Conservation (phyloP, 2,329 filamentous ascomycete species). For the Dothideomycetidae sp. region DNA sequence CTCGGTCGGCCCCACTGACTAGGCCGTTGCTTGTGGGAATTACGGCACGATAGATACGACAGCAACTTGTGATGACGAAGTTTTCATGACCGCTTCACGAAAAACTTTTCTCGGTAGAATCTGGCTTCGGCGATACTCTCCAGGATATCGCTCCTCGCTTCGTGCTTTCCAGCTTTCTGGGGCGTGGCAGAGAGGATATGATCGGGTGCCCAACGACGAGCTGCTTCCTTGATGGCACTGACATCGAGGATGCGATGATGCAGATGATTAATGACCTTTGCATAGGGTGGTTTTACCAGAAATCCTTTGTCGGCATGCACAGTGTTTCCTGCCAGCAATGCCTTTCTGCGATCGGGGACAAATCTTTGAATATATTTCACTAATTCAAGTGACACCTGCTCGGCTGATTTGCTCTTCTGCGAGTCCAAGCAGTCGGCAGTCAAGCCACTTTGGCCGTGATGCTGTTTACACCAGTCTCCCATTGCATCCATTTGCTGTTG, state of each 20-base stretch:
- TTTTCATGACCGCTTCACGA: conserved; percentile 27
- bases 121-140: conserved; percentile 88
- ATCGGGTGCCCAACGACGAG: conserved; percentile 60
- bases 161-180: conserved; percentile 60
- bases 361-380: conserved; percentile 63
- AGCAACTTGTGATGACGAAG: too few relatives aligned
- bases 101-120: conserved; percentile 64
- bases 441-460: conserved; percentile 69
- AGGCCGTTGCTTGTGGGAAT: too few relatives aligned
- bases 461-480: conserved; percentile 76
- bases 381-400: conserved; percentile 56
- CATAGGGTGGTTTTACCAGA: conserved; percentile 60
- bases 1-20: neutral
- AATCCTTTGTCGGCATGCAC: conserved; percentile 85
- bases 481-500: conserved; percentile 59
- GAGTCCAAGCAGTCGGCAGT: conserved; percentile 63
- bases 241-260: conserved; percentile 89
- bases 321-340: conserved; percentile 77
- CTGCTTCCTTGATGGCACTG: conserved; percentile 82
- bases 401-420: conserved; percentile 51
- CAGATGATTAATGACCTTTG: conserved; percentile 56
- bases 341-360: conserved; percentile 52
- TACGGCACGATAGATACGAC: too few relatives aligned
- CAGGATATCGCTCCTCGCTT: conserved; percentile 77
- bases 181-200: conserved; percentile 49